Evolutionary conservation across 2,329 filamentous ascomycete species (phyloP), one percentile per base, ranked within the genome.

Genomic region (Whalleya microplaca): DNA sequence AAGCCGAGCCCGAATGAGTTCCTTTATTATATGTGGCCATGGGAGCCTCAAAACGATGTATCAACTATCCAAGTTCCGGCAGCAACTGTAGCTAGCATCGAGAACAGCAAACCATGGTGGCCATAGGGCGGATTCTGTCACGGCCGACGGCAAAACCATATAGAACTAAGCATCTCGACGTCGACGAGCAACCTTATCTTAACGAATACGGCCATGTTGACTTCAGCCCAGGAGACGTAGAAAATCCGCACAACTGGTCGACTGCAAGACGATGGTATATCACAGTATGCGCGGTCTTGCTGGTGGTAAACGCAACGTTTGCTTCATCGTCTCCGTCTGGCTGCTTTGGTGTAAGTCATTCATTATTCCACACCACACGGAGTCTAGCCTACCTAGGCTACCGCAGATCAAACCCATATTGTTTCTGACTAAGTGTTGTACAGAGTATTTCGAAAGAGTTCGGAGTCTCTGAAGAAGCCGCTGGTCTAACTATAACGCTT

Each of bases 281-380:
- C 48, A 81, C 79, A 4, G 51, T 75, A 8, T 66, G 72, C 23
- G 65, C 75, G 21, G 74, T 81, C 7, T 51, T 77, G n/a, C 74
- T 81, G 16, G 80, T 83, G 40, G 73, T 83, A 61, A 84, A 84
- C 63, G 80, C 80, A 2, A 84, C 80, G 0, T 83, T 84, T 59
- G 80, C 81, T 23, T 80, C 78, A 3, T 76, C 75, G 21, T 71
- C 72, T 37, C 74, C 64, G 7, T 68, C 73, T 41, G 73, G 72
- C 2, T 73, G 74, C 49, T 63, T 75, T 21, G 54, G 41, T n/a
- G 66, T 69, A 52, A 58, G 65, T 60, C 54, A 27, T 71, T 60
- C 51, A 58, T 21, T 40, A 49, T 10, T 29, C 56, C 37, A n/a
- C 58, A 16, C 7, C 2, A 9, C 5, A 32, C 18, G 20, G 2